Percentiles rank a stretch among this genome's conserved stretches.
Evolutionary conservation across 2,329 filamentous ascomycete genomes (phyloP).

Genomic region (Phialophora macrospora): DNA sequence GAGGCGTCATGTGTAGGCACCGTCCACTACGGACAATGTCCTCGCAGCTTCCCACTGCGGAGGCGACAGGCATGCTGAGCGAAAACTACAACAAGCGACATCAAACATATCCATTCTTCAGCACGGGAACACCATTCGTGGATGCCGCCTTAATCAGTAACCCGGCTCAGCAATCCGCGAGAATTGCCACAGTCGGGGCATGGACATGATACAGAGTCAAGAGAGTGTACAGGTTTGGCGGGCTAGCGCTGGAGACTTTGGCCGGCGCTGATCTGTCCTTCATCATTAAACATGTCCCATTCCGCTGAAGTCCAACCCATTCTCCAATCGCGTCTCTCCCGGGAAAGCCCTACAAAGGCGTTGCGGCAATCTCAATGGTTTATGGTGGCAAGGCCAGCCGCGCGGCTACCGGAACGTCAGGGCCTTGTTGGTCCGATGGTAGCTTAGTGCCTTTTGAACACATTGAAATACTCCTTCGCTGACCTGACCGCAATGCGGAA

Average conservation of each 20-base stretch:
- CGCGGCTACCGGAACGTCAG: slow-evolving; percentile 6
- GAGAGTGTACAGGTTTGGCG: too few species aligned
- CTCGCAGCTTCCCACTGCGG: background rate
- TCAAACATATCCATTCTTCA: background rate
- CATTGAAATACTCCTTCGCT: background rate
- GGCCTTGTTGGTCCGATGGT: slow-evolving; percentile 14
- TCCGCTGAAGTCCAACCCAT: background rate
- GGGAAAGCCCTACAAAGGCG: background rate
- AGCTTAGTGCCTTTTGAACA: slow-evolving; percentile 5
- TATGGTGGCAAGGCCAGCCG: background rate
- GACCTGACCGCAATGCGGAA: background rate
- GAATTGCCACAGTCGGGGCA: too few species aligned
- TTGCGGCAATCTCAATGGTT: slow-evolving; percentile 1
- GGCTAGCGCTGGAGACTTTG: background rate
- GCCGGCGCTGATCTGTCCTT: background rate
- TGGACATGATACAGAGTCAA: too few species aligned
- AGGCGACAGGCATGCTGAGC: background rate
- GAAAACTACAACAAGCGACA: background rate
- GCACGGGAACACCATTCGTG: background rate
- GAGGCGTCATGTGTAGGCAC: too few species aligned
- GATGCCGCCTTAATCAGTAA: background rate
- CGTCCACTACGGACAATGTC: too few species aligned
- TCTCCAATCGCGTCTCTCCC: background rate
- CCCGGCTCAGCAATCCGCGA: too few species aligned
- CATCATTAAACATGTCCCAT: background rate